Conservation (phyloP, 129 eudicot species). For the Saposhnikovia divaricata region DNA sequence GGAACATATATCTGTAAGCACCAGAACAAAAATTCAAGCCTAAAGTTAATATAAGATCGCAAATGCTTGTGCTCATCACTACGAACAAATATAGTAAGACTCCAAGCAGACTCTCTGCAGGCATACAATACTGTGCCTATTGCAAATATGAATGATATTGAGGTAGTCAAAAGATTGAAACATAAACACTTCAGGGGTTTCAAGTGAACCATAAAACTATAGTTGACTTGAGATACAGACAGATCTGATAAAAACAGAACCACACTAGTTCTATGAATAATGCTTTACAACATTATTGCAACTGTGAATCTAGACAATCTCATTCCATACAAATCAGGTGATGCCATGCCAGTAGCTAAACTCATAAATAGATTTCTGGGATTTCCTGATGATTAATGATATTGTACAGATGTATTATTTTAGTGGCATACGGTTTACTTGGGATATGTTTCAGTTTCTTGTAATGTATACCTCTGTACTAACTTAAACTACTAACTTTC, state of each 20-base stretch:
- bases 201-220: neutral
- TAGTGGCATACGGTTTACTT: neutral
- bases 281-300: slow-evolving; percentile 41
- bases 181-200: neutral
- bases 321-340: slow-evolving; percentile 71
- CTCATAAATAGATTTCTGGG: slow-evolving; percentile 69
- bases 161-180: neutral
- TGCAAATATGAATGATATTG: neutral
- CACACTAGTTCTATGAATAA: neutral
- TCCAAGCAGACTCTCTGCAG: neutral
- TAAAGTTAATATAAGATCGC: neutral
- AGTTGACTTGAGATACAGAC: neutral
- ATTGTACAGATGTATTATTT: neutral
- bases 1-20: slow-evolving; percentile 77
- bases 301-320: slow-evolving; percentile 38
- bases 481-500: neutral
- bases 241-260: neutral
- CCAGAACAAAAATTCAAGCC: slow-evolving; percentile 5
- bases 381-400: slow-evolving; percentile 49
- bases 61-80: neutral
- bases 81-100: neutral
- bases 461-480: neutral
- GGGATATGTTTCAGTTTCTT: neutral
- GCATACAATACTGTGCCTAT: neutral
- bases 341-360: slow-evolving; percentile 81